phyloP scores from a whole-genome alignment of 2,329 filamentous ascomycete genomes.

The Aspergillus ibericus region DNA sequence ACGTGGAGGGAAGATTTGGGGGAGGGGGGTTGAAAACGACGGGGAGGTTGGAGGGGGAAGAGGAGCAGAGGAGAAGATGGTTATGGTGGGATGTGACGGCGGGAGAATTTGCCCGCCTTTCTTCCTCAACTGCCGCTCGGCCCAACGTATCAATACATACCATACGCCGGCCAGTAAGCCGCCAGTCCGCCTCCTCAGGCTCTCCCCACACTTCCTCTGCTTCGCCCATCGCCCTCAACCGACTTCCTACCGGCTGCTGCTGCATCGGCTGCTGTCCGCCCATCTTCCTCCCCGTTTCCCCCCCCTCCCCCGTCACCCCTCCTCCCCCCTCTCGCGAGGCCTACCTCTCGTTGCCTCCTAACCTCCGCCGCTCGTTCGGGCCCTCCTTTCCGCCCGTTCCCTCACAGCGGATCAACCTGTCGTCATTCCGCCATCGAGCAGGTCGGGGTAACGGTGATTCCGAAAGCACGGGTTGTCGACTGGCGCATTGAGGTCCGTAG shows the following conservation, averaged over 20 bases:
- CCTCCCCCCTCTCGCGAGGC: neutral
- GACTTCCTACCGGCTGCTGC: neutral
- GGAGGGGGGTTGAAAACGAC: neutral
- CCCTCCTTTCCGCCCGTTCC: neutral
- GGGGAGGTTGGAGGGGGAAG: neutral
- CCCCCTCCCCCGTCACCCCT: neutral
- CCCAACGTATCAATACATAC: constrained; percentile 12
- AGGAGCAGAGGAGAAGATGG: constrained; percentile 4
- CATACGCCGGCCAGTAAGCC: neutral
- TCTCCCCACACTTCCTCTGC: constrained; percentile 10
- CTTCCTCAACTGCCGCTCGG: constrained; percentile 14
- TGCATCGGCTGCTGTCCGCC: neutral
- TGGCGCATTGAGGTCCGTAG: constrained; percentile 43
- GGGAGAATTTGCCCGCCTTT: constrained; percentile 22
- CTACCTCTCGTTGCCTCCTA: neutral
- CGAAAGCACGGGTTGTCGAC: constrained; percentile 35
- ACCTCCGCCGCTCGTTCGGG: neutral
- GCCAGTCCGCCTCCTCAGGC: constrained; percentile 8
- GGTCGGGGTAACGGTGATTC: constrained; percentile 13
- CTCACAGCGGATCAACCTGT: neutral
- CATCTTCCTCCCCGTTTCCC: constrained; percentile 3
- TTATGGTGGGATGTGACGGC: constrained; percentile 19
- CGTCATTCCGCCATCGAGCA: constrained; percentile 7
- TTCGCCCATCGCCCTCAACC: constrained; percentile 6
- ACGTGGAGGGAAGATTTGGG: neutral